Conservation (phyloP, 345 rosid genomes). For the Firmiana major region DNA sequence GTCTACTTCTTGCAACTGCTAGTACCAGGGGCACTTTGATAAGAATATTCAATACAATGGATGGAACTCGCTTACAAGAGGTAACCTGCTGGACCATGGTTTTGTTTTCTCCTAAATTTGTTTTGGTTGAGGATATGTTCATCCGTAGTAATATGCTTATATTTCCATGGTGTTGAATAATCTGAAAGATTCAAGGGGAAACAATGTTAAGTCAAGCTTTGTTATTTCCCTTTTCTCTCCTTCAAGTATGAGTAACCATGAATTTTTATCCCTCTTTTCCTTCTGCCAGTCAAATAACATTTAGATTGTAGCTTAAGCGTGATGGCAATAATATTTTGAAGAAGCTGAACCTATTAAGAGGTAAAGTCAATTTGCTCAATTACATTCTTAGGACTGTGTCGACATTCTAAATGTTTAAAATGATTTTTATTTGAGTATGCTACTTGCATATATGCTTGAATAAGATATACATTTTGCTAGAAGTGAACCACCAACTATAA, state of each 20-base stretch:
- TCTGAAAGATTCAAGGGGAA: background rate
- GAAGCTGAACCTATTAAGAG: background rate
- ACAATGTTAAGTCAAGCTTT: background rate
- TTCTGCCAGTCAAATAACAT: background rate
- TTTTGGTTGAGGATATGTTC: background rate
- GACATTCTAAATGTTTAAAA: too few relatives aligned
- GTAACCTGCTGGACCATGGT: conserved; percentile 26
- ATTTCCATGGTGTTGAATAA: background rate
- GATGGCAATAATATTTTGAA: background rate
- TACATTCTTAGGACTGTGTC: background rate
- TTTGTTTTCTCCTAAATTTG: background rate
- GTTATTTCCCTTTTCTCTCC: background rate
- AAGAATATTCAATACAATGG: conserved; percentile 91
- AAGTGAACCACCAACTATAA: background rate
- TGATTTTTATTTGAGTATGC: background rate
- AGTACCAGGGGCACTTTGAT: conserved; percentile 85
- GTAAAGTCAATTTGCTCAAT: background rate
- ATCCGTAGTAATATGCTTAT: background rate
- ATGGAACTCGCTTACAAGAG: conserved; percentile 88
- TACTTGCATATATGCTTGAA: background rate
- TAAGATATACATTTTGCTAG: background rate
- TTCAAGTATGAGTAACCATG: background rate
- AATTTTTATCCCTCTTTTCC: background rate
- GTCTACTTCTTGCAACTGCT: conserved; percentile 87
- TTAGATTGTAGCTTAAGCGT: background rate